Base-by-base conservation (phyloP, 306 rosid genomes). In the Corylus americana region DNA sequence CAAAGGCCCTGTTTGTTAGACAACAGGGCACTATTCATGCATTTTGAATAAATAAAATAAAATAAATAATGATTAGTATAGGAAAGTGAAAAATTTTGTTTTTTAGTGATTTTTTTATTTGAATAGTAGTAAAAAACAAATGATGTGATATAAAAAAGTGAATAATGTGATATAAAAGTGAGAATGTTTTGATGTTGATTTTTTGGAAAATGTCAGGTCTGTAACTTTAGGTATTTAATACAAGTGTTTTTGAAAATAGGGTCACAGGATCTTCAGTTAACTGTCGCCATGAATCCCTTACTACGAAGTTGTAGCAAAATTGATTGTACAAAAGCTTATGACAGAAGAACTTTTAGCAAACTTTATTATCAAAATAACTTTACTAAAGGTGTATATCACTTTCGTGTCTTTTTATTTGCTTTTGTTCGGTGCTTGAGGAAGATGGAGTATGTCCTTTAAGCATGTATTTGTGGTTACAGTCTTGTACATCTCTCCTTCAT, bases 241-340 rank as follows among this genome's bases (percentile, higher is more conserved):
- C 4, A 63, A 14, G 4, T 31, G 70, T 3, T n/a, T 77, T 20
- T 6, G 2, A 14, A 14, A 2, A 35, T 39, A 29, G 35, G 50
- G 48, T 22, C 47, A 39, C 61, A n/a, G 55, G 39, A 63, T 11
- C 12, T 55, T 14, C 14, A 9, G 58, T 64, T 73, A 44, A 54
- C 74, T 20, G 74, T 53, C 82, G 51, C 74, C 75, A 68, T 29
- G 31, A 47, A 50, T 18, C 13, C 13, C 27, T 47, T 0, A 49
- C 25, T 16, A 25, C 27, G 55, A 50, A 76, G 10, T 53, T 67
- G 6, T n/a, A 29, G 68, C 75, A 66, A 59, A 62, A 57, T 51
- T 77, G 71, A 25, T 55, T 74, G 49, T 31, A 74, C 11, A 37
- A 22, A 22, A 22, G 63, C 55, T 80, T 13, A 11, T 71, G n/a